Evolutionary conservation across 306 rosid species (phyloP).

Genomic region (Carpinus viminea): DNA sequence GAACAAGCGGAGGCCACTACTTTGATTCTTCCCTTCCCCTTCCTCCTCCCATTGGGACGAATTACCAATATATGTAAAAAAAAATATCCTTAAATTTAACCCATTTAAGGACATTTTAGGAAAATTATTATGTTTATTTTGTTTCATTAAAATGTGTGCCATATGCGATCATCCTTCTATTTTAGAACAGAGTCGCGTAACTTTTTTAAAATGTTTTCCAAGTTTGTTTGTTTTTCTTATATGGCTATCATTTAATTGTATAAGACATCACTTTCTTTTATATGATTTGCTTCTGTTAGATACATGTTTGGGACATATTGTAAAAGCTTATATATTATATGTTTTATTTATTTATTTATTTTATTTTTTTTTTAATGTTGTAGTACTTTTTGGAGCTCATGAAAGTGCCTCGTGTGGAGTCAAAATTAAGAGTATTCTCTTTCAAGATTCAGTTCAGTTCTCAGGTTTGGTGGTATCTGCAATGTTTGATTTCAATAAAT

Average conservation of each 20-base stretch:
- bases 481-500: slow-evolving; percentile 22
- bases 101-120: neutral
- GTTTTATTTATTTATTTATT: slow-evolving; percentile 9
- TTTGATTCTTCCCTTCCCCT: too few species aligned
- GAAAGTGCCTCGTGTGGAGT: slow-evolving; percentile 99
- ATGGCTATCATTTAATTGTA: neutral
- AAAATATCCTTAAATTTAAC: too few species aligned
- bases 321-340: neutral
- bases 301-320: neutral
- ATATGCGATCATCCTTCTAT: neutral
- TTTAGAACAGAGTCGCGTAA: too few species aligned
- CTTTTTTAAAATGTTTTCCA: neutral
- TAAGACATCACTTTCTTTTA: neutral
- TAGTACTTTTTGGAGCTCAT: slow-evolving; percentile 92
- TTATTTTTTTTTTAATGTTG: slow-evolving; percentile 31
- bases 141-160: neutral
- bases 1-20: too few species aligned
- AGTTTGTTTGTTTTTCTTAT: neutral
- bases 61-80: too few species aligned
- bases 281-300: neutral
- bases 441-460: slow-evolving; percentile 89
- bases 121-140: neutral
- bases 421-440: slow-evolving; percentile 89
- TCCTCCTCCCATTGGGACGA: too few species aligned
- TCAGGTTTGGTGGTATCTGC: slow-evolving; percentile 74